These are phyloP conservation scores for Grosmannia serpens DNA, from an alignment of 2,329 filamentous ascomycete genomes.

Conservation along the genomic window DNA sequence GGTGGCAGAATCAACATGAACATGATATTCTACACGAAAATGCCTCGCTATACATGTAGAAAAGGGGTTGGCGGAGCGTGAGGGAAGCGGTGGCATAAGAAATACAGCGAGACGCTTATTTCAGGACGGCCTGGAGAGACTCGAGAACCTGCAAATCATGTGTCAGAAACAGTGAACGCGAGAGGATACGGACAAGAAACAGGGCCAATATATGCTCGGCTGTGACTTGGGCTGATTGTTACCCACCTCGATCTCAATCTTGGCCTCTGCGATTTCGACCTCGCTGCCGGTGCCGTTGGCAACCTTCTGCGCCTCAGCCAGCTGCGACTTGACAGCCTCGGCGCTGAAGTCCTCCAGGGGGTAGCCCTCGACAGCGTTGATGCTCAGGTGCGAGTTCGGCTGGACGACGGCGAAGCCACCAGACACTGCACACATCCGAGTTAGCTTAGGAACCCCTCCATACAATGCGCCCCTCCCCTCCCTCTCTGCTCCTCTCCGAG, in stretches of 20 bases:
- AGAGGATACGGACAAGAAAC: not conserved
- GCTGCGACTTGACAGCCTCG: constrained; percentile 80
- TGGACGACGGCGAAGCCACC: constrained; percentile 96
- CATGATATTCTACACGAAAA: constrained; percentile 27
- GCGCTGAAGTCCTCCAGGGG: constrained; percentile 91
- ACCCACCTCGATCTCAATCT: constrained; percentile 93
- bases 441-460: not conserved
- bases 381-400: constrained; percentile 88
- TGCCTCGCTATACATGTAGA: constrained; percentile 1
- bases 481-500: not conserved
- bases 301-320: constrained; percentile 92
- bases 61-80: not conserved
- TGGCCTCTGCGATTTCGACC: constrained; percentile 95
- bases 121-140: constrained; percentile 68
- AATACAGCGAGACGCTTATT: constrained; percentile 39
- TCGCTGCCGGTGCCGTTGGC: constrained; percentile 83
- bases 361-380: constrained; percentile 96
- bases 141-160: constrained; percentile 55
- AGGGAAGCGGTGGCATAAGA: not conserved
- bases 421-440: constrained; percentile 50
- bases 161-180: too few species aligned
- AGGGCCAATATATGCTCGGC: too few species aligned
- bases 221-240: not conserved
- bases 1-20: constrained; percentile 11
- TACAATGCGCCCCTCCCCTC: not conserved